phyloP scores from a whole-genome alignment of 129 eudicot genomes.

The Oenanthe sinensis region DNA sequence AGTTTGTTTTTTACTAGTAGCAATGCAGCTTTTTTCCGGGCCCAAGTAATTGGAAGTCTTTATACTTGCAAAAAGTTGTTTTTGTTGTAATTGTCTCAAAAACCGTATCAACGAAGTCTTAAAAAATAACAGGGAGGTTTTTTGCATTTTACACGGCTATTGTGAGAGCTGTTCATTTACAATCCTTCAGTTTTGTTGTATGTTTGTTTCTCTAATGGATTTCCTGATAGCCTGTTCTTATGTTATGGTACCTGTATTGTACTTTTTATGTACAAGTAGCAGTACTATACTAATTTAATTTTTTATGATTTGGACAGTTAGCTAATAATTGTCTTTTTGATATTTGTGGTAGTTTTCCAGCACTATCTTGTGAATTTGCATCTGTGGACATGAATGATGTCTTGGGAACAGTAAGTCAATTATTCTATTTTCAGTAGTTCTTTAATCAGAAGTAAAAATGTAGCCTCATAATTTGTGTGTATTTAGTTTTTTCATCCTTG shows the following conservation, averaged over 20 bases:
- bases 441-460: background rate
- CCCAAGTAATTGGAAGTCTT: background rate
- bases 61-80: background rate
- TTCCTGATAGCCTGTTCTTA: conserved; percentile 1
- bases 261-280: background rate
- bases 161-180: background rate
- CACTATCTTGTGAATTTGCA: conserved; percentile 97
- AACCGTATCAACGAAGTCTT: background rate
- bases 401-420: conserved; percentile 82
- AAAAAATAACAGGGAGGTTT: background rate
- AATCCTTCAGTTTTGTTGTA: background rate
- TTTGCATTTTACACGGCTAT: background rate
- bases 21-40: background rate
- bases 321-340: background rate
- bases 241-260: background rate
- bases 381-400: conserved; percentile 98
- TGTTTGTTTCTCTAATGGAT: background rate
- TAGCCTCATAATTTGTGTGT: background rate
- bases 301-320: background rate
- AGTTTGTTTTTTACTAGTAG: background rate
- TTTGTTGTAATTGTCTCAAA: background rate
- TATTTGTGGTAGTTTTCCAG: conserved; percentile 69
- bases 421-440: conserved; percentile 6
- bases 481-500: background rate
- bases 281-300: background rate